phyloP scores from a whole-genome alignment of 2,329 filamentous ascomycete species.

The Stagonosporopsis rhizophila region DNA sequence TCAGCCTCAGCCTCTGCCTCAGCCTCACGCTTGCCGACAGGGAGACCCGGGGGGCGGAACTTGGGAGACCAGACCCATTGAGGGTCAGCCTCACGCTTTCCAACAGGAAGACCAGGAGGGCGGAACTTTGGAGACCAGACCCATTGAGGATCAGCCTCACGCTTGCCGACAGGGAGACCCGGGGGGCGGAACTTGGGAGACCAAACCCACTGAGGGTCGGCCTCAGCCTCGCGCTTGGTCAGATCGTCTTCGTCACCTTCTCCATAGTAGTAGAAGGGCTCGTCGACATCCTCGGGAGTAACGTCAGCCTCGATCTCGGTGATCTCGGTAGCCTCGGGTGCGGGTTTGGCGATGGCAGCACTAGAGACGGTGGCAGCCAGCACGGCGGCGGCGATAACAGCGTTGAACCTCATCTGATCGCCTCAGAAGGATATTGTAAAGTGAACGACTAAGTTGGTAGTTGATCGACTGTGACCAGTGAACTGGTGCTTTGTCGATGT shows the following conservation, averaged over 20 bases:
- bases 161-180: slow-evolving; percentile 31
- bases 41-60: slow-evolving; percentile 23
- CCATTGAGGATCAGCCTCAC: neutral
- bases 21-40: slow-evolving; percentile 28
- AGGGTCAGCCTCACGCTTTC: slow-evolving; percentile 36
- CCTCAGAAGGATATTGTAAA: slow-evolving; percentile 23
- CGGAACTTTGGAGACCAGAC: slow-evolving; percentile 3
- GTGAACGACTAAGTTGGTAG: slow-evolving; percentile 20
- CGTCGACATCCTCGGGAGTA: slow-evolving; percentile 4
- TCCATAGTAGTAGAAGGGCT: slow-evolving; percentile 3
- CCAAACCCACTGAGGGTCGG: slow-evolving; percentile 1
- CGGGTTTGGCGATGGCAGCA: slow-evolving; percentile 35
- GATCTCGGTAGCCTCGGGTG: neutral
- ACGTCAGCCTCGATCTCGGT: neutral
- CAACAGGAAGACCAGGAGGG: slow-evolving; percentile 9
- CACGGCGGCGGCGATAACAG: slow-evolving; percentile 51
- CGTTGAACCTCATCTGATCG: slow-evolving; percentile 57
- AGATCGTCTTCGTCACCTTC: slow-evolving; percentile 13
- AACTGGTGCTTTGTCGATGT: slow-evolving; percentile 9
- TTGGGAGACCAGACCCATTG: slow-evolving; percentile 3
- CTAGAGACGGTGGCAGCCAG: slow-evolving; percentile 52
- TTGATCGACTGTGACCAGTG: slow-evolving; percentile 21
- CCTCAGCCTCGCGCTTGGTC: slow-evolving; percentile 31
- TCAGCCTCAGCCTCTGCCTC: too few species aligned
- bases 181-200: slow-evolving; percentile 19